phyloP scores from a whole-genome alignment of 78 protist genomes.

The Dictyostelium firmibasis region DNA sequence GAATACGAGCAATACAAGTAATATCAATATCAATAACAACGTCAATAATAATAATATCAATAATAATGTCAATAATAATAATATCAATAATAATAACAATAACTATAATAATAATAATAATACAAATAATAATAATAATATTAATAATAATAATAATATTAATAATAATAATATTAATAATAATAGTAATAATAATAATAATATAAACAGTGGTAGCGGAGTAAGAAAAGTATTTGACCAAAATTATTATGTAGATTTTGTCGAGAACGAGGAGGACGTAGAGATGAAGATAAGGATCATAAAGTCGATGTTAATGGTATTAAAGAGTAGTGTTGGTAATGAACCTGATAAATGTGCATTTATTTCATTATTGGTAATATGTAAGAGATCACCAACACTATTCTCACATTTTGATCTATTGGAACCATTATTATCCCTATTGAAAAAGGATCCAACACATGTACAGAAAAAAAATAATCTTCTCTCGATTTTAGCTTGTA shows the following conservation, averaged over 20 bases:
- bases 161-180: not conserved
- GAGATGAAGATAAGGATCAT: slow-evolving; percentile 10
- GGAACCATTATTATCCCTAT: slow-evolving; percentile 37
- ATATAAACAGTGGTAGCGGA: not conserved
- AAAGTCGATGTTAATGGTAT: not conserved
- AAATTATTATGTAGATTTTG: not conserved
- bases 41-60: not conserved
- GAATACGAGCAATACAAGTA: no score
- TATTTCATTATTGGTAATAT: not conserved
- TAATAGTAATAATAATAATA: not conserved
- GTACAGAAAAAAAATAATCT: slow-evolving; percentile 64
- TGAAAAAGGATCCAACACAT: slow-evolving; percentile 51
- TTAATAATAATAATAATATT: not conserved
- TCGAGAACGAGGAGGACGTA: not conserved
- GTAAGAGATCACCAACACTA: not conserved
- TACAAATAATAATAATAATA: not conserved
- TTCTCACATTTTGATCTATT: slow-evolving; percentile 27
- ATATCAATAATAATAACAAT: no score
- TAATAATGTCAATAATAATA: not conserved
- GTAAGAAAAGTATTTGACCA: not conserved
- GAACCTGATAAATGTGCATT: slow-evolving; percentile 42
- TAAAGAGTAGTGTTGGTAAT: not conserved
- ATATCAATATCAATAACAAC: not conserved
- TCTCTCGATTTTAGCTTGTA: slow-evolving; percentile 33
- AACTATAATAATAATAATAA: not conserved